Conservation (phyloP, 139 green algal genomes). For the Coelastrella sp. region DNA sequence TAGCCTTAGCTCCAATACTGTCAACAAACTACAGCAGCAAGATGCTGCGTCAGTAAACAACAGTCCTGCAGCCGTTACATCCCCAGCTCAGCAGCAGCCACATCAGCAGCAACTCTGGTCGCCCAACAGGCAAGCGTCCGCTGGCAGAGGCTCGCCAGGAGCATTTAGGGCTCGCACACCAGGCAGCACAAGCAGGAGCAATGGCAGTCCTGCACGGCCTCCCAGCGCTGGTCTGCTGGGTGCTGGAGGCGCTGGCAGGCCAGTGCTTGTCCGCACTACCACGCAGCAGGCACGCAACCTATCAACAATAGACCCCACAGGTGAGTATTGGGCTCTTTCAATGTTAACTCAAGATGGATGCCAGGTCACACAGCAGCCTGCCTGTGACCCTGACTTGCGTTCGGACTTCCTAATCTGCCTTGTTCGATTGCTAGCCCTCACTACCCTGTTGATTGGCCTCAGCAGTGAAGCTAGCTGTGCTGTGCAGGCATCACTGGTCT, state of each 20-base stretch:
- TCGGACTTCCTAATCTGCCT: no score
- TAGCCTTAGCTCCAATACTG: conserved; percentile 29
- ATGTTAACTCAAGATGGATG: neutral
- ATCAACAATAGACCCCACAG: neutral
- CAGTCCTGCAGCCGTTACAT: conserved; percentile 9
- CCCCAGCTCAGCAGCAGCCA: neutral
- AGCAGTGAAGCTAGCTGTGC: neutral
- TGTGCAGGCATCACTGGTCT: conserved; percentile 36
- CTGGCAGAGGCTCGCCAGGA: neutral
- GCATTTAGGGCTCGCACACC: neutral
- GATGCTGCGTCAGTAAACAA: neutral
- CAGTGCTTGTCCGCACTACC: conserved; percentile 30
- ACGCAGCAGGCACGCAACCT: conserved; percentile 36
- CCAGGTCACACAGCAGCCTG: neutral
- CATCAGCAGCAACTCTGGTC: conserved; percentile 3
- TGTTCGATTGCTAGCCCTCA: no score
- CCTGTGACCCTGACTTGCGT: neutral
- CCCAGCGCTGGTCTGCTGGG: conserved; percentile 1
- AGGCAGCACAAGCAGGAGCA: neutral
- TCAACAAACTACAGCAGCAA: conserved; percentile 31
- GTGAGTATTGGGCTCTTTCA: neutral
- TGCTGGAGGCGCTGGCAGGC: neutral
- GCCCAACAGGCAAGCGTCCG: neutral
- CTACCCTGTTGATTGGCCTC: neutral
- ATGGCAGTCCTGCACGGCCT: neutral